Evolutionary conservation across 148 eudicot species (phyloP).

Genomic region (Selenicereus undatus): DNA sequence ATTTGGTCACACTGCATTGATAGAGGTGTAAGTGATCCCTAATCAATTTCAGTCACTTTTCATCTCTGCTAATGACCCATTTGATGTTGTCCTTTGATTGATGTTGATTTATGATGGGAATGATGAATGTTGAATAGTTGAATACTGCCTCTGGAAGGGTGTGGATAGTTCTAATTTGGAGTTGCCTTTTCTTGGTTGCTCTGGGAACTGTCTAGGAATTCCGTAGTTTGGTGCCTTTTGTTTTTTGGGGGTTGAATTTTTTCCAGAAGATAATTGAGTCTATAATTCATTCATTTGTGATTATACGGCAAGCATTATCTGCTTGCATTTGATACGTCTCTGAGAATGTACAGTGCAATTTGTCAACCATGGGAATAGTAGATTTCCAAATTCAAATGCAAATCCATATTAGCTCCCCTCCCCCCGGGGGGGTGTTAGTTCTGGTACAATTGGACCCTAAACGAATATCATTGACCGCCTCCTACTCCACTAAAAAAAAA

Average conservation of each 20-base stretch:
- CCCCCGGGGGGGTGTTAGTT: too few relatives aligned
- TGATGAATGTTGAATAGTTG: not conserved
- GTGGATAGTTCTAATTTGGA: not conserved
- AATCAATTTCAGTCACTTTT: too few relatives aligned
- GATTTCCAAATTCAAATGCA: too few relatives aligned
- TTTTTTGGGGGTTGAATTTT: too few relatives aligned
- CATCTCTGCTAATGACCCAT: not conserved
- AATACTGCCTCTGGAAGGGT: not conserved
- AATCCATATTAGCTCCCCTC: too few relatives aligned
- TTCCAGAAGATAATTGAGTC: too few relatives aligned
- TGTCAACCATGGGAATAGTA: not conserved
- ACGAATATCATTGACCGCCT: too few relatives aligned
- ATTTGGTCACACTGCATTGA: conserved; percentile 64
- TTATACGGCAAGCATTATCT: too few relatives aligned
- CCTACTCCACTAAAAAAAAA: too few relatives aligned
- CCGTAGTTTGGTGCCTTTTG: not conserved
- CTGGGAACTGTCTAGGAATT: not conserved
- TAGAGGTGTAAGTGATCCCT: conserved; percentile 41
- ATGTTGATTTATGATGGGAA: not conserved
- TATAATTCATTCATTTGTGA: too few relatives aligned
- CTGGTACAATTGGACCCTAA: too few relatives aligned
- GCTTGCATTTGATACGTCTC: too few relatives aligned
- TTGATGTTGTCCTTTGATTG: not conserved
- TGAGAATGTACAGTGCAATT: not conserved
- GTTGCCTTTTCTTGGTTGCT: not conserved